A percentile compares a stretch with the other conserved stretches of the same genome.
phyloP scores from a whole-genome alignment of 2,329 filamentous ascomycete genomes.

The Aspergillus niger region DNA sequence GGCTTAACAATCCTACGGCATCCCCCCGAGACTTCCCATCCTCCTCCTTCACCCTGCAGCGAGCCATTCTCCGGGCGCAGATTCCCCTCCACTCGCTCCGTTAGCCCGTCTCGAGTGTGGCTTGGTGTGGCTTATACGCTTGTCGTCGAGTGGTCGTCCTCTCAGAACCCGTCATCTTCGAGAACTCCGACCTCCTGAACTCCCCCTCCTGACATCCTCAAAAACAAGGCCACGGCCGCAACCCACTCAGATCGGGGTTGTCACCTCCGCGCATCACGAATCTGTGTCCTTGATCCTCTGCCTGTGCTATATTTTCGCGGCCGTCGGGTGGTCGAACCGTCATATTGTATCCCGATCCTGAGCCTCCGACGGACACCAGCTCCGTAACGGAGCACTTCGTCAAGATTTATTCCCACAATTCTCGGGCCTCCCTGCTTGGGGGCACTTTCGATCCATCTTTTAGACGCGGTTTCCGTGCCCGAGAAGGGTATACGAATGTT shows the following conservation, averaged over 20 bases:
- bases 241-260: slow-evolving; percentile 2
- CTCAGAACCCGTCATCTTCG: slow-evolving; percentile 6
- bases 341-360: slow-evolving; percentile 34
- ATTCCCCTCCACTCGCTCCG: slow-evolving; percentile 9
- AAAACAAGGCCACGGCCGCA: slow-evolving; percentile 7
- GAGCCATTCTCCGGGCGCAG: neutral
- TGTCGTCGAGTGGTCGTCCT: slow-evolving; percentile 5
- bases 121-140: slow-evolving; percentile 17
- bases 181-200: slow-evolving; percentile 19
- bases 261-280: slow-evolving; percentile 10
- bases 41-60: neutral
- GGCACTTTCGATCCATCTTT: slow-evolving; percentile 56
- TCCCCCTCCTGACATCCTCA: slow-evolving; percentile 1
- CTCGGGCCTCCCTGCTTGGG: slow-evolving; percentile 61
- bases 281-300: neutral
- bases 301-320: slow-evolving; percentile 14
- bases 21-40: neutral
- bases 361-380: slow-evolving; percentile 33
- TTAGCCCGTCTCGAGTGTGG: slow-evolving; percentile 9
- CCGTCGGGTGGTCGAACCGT: slow-evolving; percentile 36
- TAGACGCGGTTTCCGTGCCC: slow-evolving; percentile 54
- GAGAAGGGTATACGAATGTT: slow-evolving; percentile 51
- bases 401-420: slow-evolving; percentile 61
- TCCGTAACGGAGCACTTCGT: slow-evolving; percentile 44
- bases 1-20: slow-evolving; percentile 20